phyloP scores from a whole-genome alignment of 2,329 filamentous ascomycete species.

The Phialocephala subalpina region DNA sequence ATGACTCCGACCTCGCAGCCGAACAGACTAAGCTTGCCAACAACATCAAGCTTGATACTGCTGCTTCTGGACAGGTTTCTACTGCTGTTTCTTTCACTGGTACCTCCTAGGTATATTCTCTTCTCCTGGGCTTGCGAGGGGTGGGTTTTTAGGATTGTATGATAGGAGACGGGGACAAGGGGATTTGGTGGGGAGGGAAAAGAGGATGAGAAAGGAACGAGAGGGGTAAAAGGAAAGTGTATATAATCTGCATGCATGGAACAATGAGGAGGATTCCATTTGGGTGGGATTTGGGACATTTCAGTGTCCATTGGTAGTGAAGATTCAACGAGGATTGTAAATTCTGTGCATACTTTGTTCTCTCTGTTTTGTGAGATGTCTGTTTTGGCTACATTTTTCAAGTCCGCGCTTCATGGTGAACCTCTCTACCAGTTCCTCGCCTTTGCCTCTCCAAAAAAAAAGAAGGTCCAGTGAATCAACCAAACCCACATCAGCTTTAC shows the following conservation, averaged over 20 bases:
- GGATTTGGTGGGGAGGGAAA: not conserved
- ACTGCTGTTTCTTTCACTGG: constrained; percentile 49
- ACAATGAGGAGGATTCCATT: not conserved
- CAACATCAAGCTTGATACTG: constrained; percentile 58
- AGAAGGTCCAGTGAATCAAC: no score
- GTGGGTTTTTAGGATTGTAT: not conserved
- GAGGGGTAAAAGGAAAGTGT: not conserved
- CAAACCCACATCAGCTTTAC: no score
- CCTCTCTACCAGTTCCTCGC: no score
- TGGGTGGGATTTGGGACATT: not conserved
- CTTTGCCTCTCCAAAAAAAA: no score
- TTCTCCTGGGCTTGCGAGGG: not conserved
- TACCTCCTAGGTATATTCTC: constrained; percentile 25
- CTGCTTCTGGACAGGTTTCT: constrained; percentile 55
- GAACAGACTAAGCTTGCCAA: constrained; percentile 61
- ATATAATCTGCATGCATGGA: not conserved
- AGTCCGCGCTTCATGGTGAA: no score
- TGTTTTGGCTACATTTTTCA: not conserved
- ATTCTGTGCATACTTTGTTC: not conserved
- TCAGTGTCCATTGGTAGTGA: not conserved
- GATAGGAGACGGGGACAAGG: not conserved
- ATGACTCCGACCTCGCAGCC: constrained; percentile 50
- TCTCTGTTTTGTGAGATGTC: not conserved
- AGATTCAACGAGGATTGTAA: constrained; percentile 4
- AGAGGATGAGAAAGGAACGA: not conserved